These are phyloP conservation scores for Penicillium atrosanguineum DNA, from an alignment of 495 filamentous ascomycete genomes.

Conservation along the genomic window DNA sequence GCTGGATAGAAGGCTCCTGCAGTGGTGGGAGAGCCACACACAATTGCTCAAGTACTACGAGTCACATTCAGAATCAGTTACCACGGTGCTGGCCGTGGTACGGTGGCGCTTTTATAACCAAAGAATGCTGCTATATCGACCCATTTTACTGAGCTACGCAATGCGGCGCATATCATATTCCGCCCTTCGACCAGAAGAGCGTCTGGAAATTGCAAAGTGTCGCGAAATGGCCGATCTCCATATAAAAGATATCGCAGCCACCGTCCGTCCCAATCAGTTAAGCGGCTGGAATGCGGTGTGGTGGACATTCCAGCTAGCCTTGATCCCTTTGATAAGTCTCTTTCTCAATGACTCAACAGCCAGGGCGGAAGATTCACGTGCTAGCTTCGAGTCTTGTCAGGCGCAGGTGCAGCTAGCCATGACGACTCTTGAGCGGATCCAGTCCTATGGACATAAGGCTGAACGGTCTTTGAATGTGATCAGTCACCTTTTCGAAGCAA, in stretches of 20 bases:
- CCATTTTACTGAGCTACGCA: constrained; percentile 62
- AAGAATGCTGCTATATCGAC: constrained; percentile 68
- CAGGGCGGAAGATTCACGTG: constrained; percentile 39
- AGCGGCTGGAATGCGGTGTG: constrained; percentile 76
- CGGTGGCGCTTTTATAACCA: constrained; percentile 73
- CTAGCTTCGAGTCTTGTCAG: constrained; percentile 37
- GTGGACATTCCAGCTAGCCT: constrained; percentile 71
- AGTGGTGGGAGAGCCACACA: too few species aligned
- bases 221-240: constrained; percentile 60
- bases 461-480: constrained; percentile 61
- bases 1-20: too few species aligned
- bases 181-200: constrained; percentile 55
- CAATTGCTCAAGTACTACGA: too few species aligned
- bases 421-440: constrained; percentile 60
- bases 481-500: constrained; percentile 61
- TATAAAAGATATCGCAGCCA: constrained; percentile 61
- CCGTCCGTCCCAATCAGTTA: constrained; percentile 63
- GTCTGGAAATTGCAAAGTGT: constrained; percentile 60
- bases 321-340: constrained; percentile 68
- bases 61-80: too few species aligned
- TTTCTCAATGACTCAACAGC: constrained; percentile 33
- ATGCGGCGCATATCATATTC: constrained; percentile 55
- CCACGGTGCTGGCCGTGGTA: too few species aligned
- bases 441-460: constrained; percentile 63
- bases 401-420: constrained; percentile 62